Base-by-base conservation (phyloP, 2,329 filamentous ascomycete species). In the Apiospora sp. region DNA sequence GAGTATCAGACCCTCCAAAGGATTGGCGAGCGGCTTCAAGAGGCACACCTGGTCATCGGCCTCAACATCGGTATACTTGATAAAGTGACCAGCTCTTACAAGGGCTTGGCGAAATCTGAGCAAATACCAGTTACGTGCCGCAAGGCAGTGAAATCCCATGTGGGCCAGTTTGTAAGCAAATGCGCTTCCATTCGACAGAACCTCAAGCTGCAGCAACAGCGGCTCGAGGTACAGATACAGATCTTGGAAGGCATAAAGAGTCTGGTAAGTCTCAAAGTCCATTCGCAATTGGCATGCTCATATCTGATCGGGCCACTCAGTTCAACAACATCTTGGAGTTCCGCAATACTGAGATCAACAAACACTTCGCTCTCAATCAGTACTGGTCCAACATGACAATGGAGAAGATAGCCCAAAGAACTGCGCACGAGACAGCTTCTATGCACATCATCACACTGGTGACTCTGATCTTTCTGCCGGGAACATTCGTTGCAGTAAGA, bases 381-480 rank as follows among this genome's bases (percentile, higher is more conserved):
- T 49, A 49, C 48, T 49, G 48, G 48, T 37, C 44, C 6, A 34
- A 24, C 44, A 49, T 76, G 78, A 69, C 51, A 46, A 86, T 84
- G 68, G 84, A 87, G 75, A 86, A 84, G 75, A 86, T 87, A 46
- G 86, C 86, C 1, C 78, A 85, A 46, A 85, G 87, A 64, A 83
- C 82, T 71, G 84, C 85, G 41, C 85, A 87, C 72, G 73, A 74
- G 67, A 74, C 73, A 19, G 70, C 71, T 12, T 74, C 73, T 14
- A 74, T 74, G 72, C 73, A 74, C 61, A 61, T 74, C 58, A 73
- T 74, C 68, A 74, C 73, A 5, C 34, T 73, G 1, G 68, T 74
- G 22, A 74, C 73, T 1, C 70, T 74, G 14, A 61, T 74, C 24
- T 74, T 74, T 51, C 68, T 74, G 3, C 73, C 73, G 14, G 73